These are phyloP conservation scores for Monilinia fructigena DNA, from an alignment of 2,329 filamentous ascomycete species.

Conservation along the genomic window DNA sequence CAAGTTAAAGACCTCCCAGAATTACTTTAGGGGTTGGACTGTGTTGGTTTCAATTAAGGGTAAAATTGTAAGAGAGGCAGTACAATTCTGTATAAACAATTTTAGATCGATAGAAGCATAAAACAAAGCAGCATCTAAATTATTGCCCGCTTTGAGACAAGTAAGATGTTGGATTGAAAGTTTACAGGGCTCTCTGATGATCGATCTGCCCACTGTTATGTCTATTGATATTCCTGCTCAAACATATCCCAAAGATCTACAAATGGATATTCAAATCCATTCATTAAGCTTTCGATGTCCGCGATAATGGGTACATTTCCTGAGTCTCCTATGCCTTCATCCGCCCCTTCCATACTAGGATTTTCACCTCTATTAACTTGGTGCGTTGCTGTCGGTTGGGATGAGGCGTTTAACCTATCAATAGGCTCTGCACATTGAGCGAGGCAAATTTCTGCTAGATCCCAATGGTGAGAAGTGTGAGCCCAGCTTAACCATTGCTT, in stretches of 20 bases:
- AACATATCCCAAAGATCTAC: conserved; percentile 13
- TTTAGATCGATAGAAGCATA: too few species aligned
- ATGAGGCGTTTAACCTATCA: background rate
- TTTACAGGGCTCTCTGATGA: background rate
- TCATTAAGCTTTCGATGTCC: background rate
- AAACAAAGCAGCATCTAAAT: too few species aligned
- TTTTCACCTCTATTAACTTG: too few species aligned
- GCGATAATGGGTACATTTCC: background rate
- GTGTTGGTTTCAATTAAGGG: too few species aligned
- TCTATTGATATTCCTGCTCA: background rate
- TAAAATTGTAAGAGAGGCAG: too few species aligned
- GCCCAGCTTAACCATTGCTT: conserved; percentile 26
- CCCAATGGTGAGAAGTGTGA: conserved; percentile 35
- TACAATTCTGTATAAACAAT: too few species aligned
- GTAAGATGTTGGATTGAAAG: background rate
- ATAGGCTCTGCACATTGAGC: conserved; percentile 40
- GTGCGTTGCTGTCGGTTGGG: too few species aligned
- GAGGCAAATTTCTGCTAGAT: conserved; percentile 32
- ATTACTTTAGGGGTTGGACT: too few species aligned
- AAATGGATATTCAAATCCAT: conserved; percentile 17
- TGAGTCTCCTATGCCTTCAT: background rate
- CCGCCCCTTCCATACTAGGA: background rate
- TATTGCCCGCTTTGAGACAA: too few species aligned
- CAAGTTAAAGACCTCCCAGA: too few species aligned
- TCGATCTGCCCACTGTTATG: background rate